phyloP scores from a whole-genome alignment of 108 stramenopile genomes.

The Nitzschia putrida region DNA sequence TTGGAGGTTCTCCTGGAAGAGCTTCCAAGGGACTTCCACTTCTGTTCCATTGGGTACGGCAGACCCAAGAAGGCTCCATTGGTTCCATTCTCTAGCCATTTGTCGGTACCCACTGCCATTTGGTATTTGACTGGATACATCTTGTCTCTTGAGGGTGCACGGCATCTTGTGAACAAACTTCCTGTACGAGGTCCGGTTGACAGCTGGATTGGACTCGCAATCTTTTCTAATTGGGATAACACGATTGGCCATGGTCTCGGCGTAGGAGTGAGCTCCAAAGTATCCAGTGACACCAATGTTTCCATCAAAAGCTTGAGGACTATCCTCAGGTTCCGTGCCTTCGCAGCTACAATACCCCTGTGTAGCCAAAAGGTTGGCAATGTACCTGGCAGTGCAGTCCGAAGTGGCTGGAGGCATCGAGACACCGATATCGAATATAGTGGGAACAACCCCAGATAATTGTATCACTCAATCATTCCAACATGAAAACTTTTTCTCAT shows the following conservation, averaged over 20 bases:
- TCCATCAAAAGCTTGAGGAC: constrained; percentile 54
- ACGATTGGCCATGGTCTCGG: constrained; percentile 61
- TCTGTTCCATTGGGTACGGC: constrained; percentile 82
- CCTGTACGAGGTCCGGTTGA: constrained; percentile 77
- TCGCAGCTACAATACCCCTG: constrained; percentile 69
- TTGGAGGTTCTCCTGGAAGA: constrained; percentile 61
- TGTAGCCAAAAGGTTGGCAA: constrained; percentile 65
- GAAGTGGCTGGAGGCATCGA: constrained; percentile 56
- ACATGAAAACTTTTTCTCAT: too few relatives aligned
- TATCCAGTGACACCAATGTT: constrained; percentile 17
- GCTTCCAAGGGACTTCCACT: constrained; percentile 85
- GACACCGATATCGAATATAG: constrained; percentile 85
- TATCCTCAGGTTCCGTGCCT: constrained; percentile 74
- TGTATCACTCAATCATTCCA: too few relatives aligned
- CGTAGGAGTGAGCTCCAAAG: constrained; percentile 49
- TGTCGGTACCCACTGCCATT: constrained; percentile 75
- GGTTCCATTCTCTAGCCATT: constrained; percentile 57
- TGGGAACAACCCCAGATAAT: constrained; percentile 31
- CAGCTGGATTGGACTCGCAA: constrained; percentile 76
- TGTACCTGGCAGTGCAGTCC: constrained; percentile 17
- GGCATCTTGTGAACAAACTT: constrained; percentile 50
- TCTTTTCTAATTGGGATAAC: constrained; percentile 71
- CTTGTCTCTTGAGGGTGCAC: constrained; percentile 65
- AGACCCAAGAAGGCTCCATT: constrained; percentile 81
- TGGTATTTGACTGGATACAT: constrained; percentile 88